Evolutionary conservation across 768 basidiomycete species (phyloP), one percentile per base, ranked within the genome.

Genomic region (Trametes elegans): DNA sequence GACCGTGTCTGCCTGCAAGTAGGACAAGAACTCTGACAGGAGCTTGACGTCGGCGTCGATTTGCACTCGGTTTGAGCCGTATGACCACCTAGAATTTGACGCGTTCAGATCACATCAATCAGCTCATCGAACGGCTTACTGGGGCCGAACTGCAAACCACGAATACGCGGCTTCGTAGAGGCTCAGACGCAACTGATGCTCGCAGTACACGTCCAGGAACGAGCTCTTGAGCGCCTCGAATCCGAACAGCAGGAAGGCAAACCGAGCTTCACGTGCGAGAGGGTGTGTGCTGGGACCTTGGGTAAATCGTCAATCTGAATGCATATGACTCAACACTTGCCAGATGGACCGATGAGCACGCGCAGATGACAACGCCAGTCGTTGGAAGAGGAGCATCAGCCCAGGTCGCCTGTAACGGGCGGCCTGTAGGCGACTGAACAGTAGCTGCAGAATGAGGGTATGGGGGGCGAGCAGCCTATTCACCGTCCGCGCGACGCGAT

Each of bases 81-180:
- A 97, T 4, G 95, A 88, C 95, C 96, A 98, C 63, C 95, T 98
- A 10, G 10, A 24, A 10, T 41, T 9, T 31, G 3, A 3, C 39
- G 3, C 14, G 23, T 28, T 5, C 16, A 6, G 9, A 21, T n/a
- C 38, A 28, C 3, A 32, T 39, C 31, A 27, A 14, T 31, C 13
- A 8, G 7, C 9, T 18, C 13, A n/a, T n/a, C n/a, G n/a, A 3
- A 1, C 9, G 6, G 58, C 91, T 70, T 69, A 97, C 95, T 93
- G 93, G 8, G 94, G 88, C n/a, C 88, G 81, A 43, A 87, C 81
- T n/a, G 87, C 75, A 72, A 98, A 99, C 97, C 96, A 98, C 3
- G 85, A 81, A 62, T 92, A 91, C 2, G 93, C 93, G 2, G 85
- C 81, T 5, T 73, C 70, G 69, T 93, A 99, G 6, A 99, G 73